These are phyloP conservation scores for Skeletonema grethae DNA, from an alignment of 108 stramenopile genomes.

Conservation along the genomic window DNA sequence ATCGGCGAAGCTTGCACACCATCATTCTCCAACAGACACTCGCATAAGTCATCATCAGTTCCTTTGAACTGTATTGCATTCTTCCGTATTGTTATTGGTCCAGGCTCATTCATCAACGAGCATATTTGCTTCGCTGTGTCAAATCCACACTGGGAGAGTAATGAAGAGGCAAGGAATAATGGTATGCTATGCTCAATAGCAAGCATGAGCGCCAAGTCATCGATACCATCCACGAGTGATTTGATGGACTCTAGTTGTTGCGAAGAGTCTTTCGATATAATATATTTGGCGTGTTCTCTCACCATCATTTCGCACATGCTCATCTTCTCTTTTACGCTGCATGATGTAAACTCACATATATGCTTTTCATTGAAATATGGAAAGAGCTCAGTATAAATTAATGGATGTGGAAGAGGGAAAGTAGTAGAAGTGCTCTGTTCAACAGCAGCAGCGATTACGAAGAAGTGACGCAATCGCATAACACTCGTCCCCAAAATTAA, in stretches of 20 bases:
- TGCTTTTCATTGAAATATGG: neutral
- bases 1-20: conserved; percentile 26
- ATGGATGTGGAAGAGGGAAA: conserved; percentile 37
- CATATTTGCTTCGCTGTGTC: conserved; percentile 28
- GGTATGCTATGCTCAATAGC: conserved; percentile 42
- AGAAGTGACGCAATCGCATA: conserved; percentile 50
- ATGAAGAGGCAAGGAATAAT: conserved; percentile 21
- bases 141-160: conserved; percentile 37
- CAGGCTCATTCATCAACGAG: conserved; percentile 22
- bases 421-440: neutral
- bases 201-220: conserved; percentile 17
- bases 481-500: conserved; percentile 49
- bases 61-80: conserved; percentile 43
- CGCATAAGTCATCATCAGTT: conserved; percentile 35
- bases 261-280: neutral
- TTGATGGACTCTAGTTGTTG: neutral
- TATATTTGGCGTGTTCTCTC: neutral
- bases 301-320: neutral
- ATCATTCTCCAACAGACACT: conserved; percentile 36
- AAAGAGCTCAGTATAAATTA: conserved; percentile 19
- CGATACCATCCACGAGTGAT: neutral
- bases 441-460: conserved; percentile 12
- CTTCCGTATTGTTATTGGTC: conserved; percentile 42
- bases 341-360: neutral
- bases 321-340: neutral